Percentiles rank a stretch among this genome's conserved stretches.
phyloP scores from a whole-genome alignment of 495 filamentous ascomycete genomes.

The Staphylotrichum longicolle region DNA sequence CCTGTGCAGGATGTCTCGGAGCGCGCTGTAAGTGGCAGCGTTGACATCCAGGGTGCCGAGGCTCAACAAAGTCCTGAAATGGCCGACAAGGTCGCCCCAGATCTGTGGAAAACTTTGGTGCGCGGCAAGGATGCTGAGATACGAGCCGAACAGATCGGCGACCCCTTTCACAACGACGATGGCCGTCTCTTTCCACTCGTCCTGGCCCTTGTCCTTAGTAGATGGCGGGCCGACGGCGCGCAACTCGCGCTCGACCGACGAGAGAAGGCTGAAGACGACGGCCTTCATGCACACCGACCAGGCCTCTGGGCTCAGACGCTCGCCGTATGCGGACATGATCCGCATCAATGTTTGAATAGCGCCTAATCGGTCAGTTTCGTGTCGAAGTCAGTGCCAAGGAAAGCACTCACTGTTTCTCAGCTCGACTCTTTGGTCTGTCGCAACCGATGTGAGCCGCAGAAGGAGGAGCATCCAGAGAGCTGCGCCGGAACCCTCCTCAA shows the following conservation, averaged over 20 bases:
- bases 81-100: slow-evolving; percentile 67
- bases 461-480: slow-evolving; percentile 84
- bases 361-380: slow-evolving; percentile 38
- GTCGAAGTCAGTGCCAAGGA: not conserved
- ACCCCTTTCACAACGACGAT: slow-evolving; percentile 70
- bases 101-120: slow-evolving; percentile 59
- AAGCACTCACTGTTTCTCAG: slow-evolving; percentile 69
- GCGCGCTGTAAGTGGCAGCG: slow-evolving; percentile 65
- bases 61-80: slow-evolving; percentile 59
- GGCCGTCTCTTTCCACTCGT: slow-evolving; percentile 72
- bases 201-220: slow-evolving; percentile 41
- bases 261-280: slow-evolving; percentile 73
- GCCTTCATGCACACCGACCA: slow-evolving; percentile 82
- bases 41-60: slow-evolving; percentile 65
- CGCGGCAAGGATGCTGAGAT: slow-evolving; percentile 58
- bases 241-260: slow-evolving; percentile 52
- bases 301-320: slow-evolving; percentile 70
- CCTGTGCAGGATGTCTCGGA: slow-evolving; percentile 64
- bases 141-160: slow-evolving; percentile 64
- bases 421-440: slow-evolving; percentile 75
- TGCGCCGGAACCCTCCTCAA: slow-evolving; percentile 52
- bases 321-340: slow-evolving; percentile 88
- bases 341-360: slow-evolving; percentile 86
- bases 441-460: slow-evolving; percentile 71
- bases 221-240: slow-evolving; percentile 27